These are phyloP conservation scores for Hura crepitans DNA, from an alignment of 441 rosid species.

Conservation along the genomic window DNA sequence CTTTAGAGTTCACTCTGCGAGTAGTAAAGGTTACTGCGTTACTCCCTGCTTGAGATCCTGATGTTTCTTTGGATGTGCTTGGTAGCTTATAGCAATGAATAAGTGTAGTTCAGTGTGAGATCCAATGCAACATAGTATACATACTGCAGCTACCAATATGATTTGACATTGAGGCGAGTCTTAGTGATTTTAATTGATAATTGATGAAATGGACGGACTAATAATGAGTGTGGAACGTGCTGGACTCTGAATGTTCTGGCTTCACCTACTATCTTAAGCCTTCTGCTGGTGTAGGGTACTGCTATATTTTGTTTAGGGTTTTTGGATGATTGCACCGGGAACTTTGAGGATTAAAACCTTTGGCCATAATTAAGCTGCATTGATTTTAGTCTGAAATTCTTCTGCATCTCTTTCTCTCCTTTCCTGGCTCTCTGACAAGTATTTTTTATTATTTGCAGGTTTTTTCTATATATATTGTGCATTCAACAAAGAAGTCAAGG, in stretches of 20 bases:
- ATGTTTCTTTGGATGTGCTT: background rate
- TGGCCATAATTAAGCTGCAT: constrained; percentile 4
- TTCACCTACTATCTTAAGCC: background rate
- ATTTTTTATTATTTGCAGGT: constrained; percentile 14
- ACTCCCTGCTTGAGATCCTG: background rate
- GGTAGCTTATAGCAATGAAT: background rate
- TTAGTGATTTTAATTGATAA: background rate
- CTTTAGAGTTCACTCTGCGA: background rate
- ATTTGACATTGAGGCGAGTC: background rate
- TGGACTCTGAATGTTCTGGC: background rate
- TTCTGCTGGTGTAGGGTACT: background rate
- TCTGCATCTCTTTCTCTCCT: background rate
- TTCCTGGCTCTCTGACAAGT: constrained; percentile 7
- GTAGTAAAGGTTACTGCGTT: background rate
- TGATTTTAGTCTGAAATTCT: constrained; percentile 1
- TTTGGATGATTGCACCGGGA: background rate
- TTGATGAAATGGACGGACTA: constrained; percentile 2
- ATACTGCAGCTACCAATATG: background rate
- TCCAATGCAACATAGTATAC: background rate
- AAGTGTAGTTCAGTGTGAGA: background rate
- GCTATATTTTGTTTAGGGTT: background rate
- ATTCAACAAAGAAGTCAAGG: constrained; percentile 15
- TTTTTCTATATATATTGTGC: constrained; percentile 10
- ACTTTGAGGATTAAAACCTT: constrained; percentile 8
- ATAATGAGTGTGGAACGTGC: background rate